These are phyloP conservation scores for Flaveria bidentis DNA, from an alignment of 129 eudicot genomes.

Conservation along the genomic window DNA sequence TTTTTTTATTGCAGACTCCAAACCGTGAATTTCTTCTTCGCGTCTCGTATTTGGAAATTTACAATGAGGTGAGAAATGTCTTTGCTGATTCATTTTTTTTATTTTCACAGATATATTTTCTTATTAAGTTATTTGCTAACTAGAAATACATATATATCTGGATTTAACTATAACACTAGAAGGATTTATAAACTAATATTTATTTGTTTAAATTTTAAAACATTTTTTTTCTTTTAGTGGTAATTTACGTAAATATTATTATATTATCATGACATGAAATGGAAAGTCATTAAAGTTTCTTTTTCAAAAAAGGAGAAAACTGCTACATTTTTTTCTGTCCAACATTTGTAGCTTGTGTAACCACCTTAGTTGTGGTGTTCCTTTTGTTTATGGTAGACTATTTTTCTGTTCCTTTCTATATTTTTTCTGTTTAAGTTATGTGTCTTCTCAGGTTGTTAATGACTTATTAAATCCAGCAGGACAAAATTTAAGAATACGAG, in stretches of 20 bases:
- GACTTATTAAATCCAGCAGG: conserved; percentile 98
- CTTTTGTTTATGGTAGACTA: not conserved
- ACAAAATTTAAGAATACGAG: conserved; percentile 84
- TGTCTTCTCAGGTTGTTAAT: conserved; percentile 79
- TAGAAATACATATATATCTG: not conserved
- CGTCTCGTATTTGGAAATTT: conserved; percentile 93
- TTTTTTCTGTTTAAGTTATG: not conserved
- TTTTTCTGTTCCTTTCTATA: conserved; percentile 5
- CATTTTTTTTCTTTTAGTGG: not conserved
- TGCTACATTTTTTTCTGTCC: not conserved
- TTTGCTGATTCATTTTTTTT: conserved; percentile 12
- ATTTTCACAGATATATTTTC: not conserved
- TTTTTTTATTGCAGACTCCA: conserved; percentile 68
- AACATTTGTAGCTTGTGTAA: conserved; percentile 19
- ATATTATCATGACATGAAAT: not conserved
- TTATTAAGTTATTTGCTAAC: not conserved
- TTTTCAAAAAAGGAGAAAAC: not conserved
- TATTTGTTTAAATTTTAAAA: not conserved
- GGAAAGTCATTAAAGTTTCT: not conserved
- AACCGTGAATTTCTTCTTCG: conserved; percentile 94
- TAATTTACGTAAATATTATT: not conserved
- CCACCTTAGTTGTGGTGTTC: conserved; percentile 9
- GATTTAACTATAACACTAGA: not conserved
- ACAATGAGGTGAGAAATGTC: conserved; percentile 76
- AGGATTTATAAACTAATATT: not conserved